Conservation (phyloP, 768 basidiomycete genomes). For the Leucogyrophana mollusca region DNA sequence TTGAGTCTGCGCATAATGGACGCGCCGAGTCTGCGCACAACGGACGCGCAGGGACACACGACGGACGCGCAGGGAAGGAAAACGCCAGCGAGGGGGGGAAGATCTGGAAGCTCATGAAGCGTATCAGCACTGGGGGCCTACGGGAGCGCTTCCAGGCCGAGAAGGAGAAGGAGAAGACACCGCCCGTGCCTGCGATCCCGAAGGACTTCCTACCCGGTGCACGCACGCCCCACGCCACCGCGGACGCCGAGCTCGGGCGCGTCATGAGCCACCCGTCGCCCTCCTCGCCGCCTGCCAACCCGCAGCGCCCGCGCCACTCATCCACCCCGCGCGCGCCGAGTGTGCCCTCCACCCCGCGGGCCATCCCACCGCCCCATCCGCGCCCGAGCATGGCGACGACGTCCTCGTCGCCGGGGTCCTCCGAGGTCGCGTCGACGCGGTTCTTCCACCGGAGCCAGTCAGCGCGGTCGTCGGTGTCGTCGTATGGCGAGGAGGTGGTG, state of each 20-base stretch:
- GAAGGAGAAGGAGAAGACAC: constrained; percentile 31
- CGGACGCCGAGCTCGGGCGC: neutral
- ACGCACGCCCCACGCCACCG: constrained; percentile 1
- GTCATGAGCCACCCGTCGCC: neutral
- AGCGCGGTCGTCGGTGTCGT: constrained; percentile 55
- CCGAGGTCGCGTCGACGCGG: constrained; percentile 52
- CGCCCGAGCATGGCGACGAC: constrained; percentile 50
- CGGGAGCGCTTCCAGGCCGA: constrained; percentile 43
- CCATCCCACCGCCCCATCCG: constrained; percentile 12
- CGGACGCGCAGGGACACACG: neutral
- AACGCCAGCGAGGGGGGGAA: constrained; percentile 36
- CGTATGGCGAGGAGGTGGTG: constrained; percentile 41
- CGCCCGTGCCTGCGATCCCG: constrained; percentile 63
- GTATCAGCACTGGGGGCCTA: constrained; percentile 62
- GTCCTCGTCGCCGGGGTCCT: constrained; percentile 62
- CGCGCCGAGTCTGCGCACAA: constrained; percentile 12
- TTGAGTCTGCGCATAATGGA: constrained; percentile 6
- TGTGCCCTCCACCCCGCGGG: constrained; percentile 9
- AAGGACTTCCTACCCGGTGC: constrained; percentile 31
- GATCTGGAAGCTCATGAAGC: constrained; percentile 70
- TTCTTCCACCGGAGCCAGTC: constrained; percentile 51
- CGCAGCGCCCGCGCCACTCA: neutral
- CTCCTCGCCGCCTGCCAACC: too few species aligned
- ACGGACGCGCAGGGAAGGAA: constrained; percentile 3
- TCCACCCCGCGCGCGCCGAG: constrained; percentile 12